Evolutionary conservation across 1,284 basidiomycete genomes (phyloP).

Genomic region (Athelia sp.): DNA sequence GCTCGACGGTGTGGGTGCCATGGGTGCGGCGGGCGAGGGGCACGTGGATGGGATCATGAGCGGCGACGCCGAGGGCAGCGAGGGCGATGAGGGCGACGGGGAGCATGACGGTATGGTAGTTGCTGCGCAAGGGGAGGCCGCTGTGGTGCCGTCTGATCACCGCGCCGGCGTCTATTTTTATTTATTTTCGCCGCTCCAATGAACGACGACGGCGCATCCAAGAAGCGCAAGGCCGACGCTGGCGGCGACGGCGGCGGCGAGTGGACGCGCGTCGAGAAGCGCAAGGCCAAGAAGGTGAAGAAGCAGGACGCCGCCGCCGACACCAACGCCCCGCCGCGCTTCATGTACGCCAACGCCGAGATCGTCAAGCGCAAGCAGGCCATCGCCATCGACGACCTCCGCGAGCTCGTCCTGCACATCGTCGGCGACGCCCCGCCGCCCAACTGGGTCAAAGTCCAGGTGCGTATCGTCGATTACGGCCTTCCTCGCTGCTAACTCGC

Average conservation of each 20-base stretch:
- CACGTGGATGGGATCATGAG: conserved; percentile 23
- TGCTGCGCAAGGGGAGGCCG: not conserved
- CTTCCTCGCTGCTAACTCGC: not conserved
- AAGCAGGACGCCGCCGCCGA: conserved; percentile 44
- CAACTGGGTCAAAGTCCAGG: conserved; percentile 81
- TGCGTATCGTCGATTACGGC: conserved; percentile 30
- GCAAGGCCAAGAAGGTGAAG: conserved; percentile 70
- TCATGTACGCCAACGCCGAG: conserved; percentile 75
- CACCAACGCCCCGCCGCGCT: conserved; percentile 62
- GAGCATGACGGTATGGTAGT: not conserved
- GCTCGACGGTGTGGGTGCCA: conserved; percentile 10
- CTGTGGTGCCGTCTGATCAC: not conserved
- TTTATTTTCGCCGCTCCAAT: conserved; percentile 13
- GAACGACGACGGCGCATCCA: conserved; percentile 20
- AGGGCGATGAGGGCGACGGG: conserved; percentile 3
- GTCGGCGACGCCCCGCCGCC: conserved; percentile 78
- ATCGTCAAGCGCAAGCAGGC: conserved; percentile 69
- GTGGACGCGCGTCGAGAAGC: conserved; percentile 75
- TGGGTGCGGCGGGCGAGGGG: conserved; percentile 18
- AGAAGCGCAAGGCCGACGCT: conserved; percentile 12
- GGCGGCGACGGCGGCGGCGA: conserved; percentile 25
- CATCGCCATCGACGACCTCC: conserved; percentile 79
- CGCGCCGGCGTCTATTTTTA: no score
- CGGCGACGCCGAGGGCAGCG: conserved; percentile 8
- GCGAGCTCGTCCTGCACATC: conserved; percentile 79